Evolutionary conservation across 1,284 basidiomycete genomes (phyloP).

Genomic region (Omphalotus olearius): DNA sequence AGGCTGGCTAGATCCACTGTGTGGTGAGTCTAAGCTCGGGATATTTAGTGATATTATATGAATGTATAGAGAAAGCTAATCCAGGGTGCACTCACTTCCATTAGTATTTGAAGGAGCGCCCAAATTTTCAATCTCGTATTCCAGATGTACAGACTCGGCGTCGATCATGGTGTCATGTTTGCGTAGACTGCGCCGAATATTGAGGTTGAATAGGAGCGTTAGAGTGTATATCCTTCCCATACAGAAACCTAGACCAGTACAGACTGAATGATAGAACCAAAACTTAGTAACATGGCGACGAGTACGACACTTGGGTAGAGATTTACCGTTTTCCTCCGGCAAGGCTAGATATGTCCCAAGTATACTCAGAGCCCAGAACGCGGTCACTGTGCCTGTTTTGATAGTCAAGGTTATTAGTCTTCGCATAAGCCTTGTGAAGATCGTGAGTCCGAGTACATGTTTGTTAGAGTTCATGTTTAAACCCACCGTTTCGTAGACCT

Average conservation of each 20-base stretch:
- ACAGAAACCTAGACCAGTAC: background rate
- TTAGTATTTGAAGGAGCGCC: too few relatives aligned
- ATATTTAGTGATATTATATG: too few relatives aligned
- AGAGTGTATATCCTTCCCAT: background rate
- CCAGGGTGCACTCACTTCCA: too few relatives aligned
- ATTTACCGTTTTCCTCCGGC: background rate
- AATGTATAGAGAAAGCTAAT: too few relatives aligned
- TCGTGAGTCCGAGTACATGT: background rate
- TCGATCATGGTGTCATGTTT: slow-evolving; percentile 1
- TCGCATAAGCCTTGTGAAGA: background rate
- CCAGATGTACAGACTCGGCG: background rate
- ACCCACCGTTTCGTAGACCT: background rate
- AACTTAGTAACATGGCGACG: background rate
- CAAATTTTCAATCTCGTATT: too few relatives aligned
- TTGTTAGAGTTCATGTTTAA: too few relatives aligned
- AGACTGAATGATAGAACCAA: background rate
- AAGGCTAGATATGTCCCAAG: background rate
- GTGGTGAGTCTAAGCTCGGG: too few relatives aligned
- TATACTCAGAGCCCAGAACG: background rate
- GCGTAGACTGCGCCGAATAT: background rate
- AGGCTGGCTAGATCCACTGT: too few relatives aligned
- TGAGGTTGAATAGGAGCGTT: background rate
- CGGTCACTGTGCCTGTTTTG: background rate
- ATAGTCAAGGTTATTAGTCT: background rate
- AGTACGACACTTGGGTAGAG: too few relatives aligned